Base-by-base conservation (phyloP, 257 asterid species). In the Solanum chiquidenum region DNA sequence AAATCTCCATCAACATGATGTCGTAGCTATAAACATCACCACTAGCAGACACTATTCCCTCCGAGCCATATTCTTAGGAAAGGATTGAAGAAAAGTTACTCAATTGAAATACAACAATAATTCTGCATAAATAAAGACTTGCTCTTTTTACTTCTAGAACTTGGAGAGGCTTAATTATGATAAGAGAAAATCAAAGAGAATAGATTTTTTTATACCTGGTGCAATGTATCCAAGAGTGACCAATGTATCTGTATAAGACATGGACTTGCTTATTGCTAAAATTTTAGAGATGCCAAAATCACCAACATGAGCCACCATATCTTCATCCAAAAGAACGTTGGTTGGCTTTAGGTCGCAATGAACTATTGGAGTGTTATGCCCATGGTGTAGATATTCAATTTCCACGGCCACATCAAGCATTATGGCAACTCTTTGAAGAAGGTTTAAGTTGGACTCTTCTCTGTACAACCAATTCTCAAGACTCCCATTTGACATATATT, bases 191-290 rank as follows among this genome's bases (percentile, higher is more conserved):
- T 55, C n/a, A 55, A 55, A 18, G n/a, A 55, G 64, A 6, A 3
- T 16, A 18, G n/a, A 55, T 3, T 21, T 66, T 27, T 5, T 2
- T 29, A 21, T 89, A 90, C 92, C 92, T 88, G 91, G 92, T 16
- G 93, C 93, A 8, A 90, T 86, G 29, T 91, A 91, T 34, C 91
- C 93, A 42, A 91, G 75, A 12, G 93, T 89, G 14, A 88, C 93
- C 10, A 92, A 86, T 8, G 91, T 88, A 44, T 75, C 73, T 1
- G 92, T 92, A 6, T 74, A 90, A 5, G 77, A 86, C 18, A 29
- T 37, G 18, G 87, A 37, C 37, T 83, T 84, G n/a, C 79, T 87
- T 60, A 66, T 75, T 0, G 31, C 88, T 16, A 88, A 38, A 14
- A 90, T 85, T 80, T 92, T 92, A 0, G 93, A 84, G 60, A 92